These are phyloP conservation scores for Yamagishiella unicocca DNA, from an alignment of 139 green algal genomes.

Conservation along the genomic window DNA sequence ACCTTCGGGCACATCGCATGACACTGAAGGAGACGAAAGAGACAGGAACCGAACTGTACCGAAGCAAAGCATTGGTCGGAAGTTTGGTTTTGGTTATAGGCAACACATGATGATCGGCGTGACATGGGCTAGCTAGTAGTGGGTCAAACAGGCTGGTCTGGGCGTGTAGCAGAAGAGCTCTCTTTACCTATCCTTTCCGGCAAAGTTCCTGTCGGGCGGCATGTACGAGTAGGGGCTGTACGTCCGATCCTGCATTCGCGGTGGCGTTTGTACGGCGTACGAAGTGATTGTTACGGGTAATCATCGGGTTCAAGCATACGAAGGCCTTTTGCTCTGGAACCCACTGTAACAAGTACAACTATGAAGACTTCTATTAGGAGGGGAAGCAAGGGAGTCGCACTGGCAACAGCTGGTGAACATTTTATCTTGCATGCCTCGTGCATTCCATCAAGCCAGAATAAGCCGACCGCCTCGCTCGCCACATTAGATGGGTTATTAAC, in stretches of 20 bases:
- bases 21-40: no score
- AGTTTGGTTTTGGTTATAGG: no score
- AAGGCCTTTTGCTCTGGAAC: no score
- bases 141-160: background rate
- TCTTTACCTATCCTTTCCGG: background rate
- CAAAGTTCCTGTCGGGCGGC: conserved; percentile 30
- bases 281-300: background rate
- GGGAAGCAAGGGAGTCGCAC: no score
- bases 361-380: no score
- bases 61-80: no score
- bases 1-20: no score
- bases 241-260: conserved; percentile 1
- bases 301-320: background rate
- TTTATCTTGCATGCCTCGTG: background rate
- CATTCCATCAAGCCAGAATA: background rate
- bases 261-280: background rate
- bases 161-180: background rate
- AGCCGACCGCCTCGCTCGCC: background rate
- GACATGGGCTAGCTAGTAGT: background rate
- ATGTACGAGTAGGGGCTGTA: background rate
- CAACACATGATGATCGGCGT: background rate
- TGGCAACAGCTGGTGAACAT: background rate
- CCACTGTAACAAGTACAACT: no score
- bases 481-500: background rate
- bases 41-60: no score